phyloP scores from a whole-genome alignment of 176 grass and related monocot genomes.

The Puccinellia tenuiflora region DNA sequence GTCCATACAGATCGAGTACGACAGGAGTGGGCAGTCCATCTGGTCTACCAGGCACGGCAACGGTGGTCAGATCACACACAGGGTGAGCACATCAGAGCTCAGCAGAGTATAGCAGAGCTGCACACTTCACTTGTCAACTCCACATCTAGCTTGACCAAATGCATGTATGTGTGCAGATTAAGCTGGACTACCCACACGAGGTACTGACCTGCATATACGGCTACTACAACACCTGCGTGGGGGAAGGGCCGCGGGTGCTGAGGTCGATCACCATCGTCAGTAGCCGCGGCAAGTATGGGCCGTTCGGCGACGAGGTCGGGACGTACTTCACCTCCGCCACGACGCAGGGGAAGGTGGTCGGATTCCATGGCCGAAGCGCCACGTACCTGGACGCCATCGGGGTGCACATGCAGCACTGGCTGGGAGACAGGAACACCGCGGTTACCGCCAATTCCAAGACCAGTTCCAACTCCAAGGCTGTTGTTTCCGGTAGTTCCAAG shows the following conservation, averaged over 20 bases:
- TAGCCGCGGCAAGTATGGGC: slow-evolving; percentile 78
- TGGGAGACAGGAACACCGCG: slow-evolving; percentile 42
- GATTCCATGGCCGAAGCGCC: slow-evolving; percentile 84
- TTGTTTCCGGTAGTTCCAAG: background rate
- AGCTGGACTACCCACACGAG: slow-evolving; percentile 83
- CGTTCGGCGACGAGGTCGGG: slow-evolving; percentile 68
- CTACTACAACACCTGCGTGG: slow-evolving; percentile 52
- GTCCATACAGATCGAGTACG: slow-evolving; percentile 92
- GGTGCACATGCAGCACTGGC: slow-evolving; percentile 91
- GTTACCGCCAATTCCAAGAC: slow-evolving; percentile 29
- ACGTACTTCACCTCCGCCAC: slow-evolving; percentile 66
- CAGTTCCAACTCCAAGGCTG: background rate
- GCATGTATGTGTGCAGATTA: slow-evolving; percentile 42
- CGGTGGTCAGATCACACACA: slow-evolving; percentile 51
- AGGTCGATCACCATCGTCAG: slow-evolving; percentile 65
- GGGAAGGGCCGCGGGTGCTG: slow-evolving; percentile 40
- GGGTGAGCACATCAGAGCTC: slow-evolving; percentile 46
- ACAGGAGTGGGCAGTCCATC: slow-evolving; percentile 71
- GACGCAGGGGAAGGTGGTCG: slow-evolving; percentile 72
- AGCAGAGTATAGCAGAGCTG: background rate
- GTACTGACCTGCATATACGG: slow-evolving; percentile 73
- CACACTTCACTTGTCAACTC: background rate
- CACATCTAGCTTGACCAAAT: background rate
- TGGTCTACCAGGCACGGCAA: slow-evolving; percentile 84
- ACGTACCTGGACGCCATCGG: slow-evolving; percentile 80